These are phyloP conservation scores for Metschnikowia matae DNA, from an alignment of 805 yeast genomes.

Conservation along the genomic window DNA sequence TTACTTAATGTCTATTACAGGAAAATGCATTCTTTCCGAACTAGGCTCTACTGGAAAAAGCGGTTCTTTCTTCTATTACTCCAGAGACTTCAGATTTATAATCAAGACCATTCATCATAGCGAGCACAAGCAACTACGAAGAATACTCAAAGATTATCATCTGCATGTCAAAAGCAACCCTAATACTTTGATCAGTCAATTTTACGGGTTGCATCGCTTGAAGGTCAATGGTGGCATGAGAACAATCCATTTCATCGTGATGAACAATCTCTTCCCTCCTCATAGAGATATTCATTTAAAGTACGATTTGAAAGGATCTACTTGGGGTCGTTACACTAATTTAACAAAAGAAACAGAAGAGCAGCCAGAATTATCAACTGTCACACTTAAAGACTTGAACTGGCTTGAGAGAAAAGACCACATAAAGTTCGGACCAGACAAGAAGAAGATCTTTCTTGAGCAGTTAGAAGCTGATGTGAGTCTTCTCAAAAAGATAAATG, in stretches of 20 bases:
- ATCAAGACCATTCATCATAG: constrained; percentile 93
- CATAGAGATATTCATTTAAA: constrained; percentile 79
- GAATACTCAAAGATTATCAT: constrained; percentile 71
- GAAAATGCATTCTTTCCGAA: constrained; percentile 87
- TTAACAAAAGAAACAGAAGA: constrained; percentile 26
- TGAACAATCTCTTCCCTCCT: constrained; percentile 97
- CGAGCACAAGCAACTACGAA: constrained; percentile 81
- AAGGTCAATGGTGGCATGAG: constrained; percentile 73
- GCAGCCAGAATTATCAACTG: constrained; percentile 24
- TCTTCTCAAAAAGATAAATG: constrained; percentile 68
- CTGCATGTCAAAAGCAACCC: constrained; percentile 79
- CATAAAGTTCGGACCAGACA: constrained; percentile 73
- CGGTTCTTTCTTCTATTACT: constrained; percentile 93
- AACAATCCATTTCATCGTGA: constrained; percentile 88
- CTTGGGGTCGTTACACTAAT: constrained; percentile 69
- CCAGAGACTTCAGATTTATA: constrained; percentile 88
- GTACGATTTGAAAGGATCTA: constrained; percentile 90
- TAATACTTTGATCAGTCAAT: constrained; percentile 86
- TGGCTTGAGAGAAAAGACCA: constrained; percentile 68
- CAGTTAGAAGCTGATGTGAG: constrained; percentile 76
- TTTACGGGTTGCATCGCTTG: constrained; percentile 91
- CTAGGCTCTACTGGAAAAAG: constrained; percentile 95
- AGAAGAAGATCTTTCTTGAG: constrained; percentile 51
- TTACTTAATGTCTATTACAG: constrained; percentile 85
- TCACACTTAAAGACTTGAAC: constrained; percentile 80